A percentile compares a stretch with the other conserved stretches of the same genome.
Evolutionary conservation across 1,284 basidiomycete species (phyloP).

Genomic region (Ganoderma lucidum): DNA sequence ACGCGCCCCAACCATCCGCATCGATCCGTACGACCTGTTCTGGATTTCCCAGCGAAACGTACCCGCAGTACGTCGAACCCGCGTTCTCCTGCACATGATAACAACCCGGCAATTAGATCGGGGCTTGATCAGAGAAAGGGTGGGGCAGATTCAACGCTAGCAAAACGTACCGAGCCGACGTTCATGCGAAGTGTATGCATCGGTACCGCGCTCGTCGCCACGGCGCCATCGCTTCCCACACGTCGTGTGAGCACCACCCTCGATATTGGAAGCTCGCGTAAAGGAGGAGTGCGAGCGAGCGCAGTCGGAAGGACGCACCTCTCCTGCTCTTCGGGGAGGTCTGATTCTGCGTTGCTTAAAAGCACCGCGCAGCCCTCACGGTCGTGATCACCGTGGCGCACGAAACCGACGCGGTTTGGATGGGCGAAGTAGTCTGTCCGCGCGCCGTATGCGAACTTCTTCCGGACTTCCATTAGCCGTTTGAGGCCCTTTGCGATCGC

Average conservation of each 20-base stretch:
- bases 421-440: slow-evolving; percentile 65
- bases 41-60: slow-evolving; percentile 49
- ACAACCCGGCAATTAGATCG: slow-evolving; percentile 4
- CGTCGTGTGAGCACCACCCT: slow-evolving; percentile 14
- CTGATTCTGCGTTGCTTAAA: slow-evolving; percentile 61
- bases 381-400: slow-evolving; percentile 60
- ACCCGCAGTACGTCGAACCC: slow-evolving; percentile 52
- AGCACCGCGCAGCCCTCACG: slow-evolving; percentile 63
- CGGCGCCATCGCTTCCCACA: slow-evolving; percentile 19
- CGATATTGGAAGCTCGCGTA: not conserved
- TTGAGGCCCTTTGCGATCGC: slow-evolving; percentile 57
- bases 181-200: slow-evolving; percentile 65
- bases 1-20: slow-evolving; percentile 63
- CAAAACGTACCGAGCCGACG: slow-evolving; percentile 61
- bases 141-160: not conserved
- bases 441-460: slow-evolving; percentile 68
- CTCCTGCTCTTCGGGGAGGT: slow-evolving; percentile 22
- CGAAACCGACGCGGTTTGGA: slow-evolving; percentile 77
- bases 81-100: slow-evolving; percentile 47
- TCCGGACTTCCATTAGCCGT: slow-evolving; percentile 65
- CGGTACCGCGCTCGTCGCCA: slow-evolving; percentile 11
- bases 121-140: not conserved
- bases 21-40: slow-evolving; percentile 47
- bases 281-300: not conserved
- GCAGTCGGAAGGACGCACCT: slow-evolving; percentile 37